Evolutionary conservation across 2,329 filamentous ascomycete species (phyloP).

Genomic region (Samsoniella hepiali): DNA sequence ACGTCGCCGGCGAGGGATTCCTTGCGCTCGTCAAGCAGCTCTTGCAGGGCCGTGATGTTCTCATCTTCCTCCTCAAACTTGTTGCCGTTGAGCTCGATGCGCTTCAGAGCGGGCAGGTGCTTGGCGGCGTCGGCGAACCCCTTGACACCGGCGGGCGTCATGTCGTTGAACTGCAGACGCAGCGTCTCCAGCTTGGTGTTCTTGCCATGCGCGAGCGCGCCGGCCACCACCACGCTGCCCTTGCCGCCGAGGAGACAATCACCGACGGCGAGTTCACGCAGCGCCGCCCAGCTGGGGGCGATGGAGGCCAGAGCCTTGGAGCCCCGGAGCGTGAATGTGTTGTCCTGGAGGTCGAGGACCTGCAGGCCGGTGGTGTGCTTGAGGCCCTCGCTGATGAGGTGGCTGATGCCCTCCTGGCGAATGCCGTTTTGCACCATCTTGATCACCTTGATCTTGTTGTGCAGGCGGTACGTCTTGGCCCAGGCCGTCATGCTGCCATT

Average conservation of each 20-base stretch:
- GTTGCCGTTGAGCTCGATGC: conserved; percentile 94
- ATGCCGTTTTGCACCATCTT: conserved; percentile 99
- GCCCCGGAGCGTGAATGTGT: conserved; percentile 85
- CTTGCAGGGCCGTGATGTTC: conserved; percentile 63
- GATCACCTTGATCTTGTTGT: conserved; percentile 76
- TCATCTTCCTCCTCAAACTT: conserved; percentile 86
- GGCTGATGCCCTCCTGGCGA: conserved; percentile 83
- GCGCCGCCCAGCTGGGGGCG: conserved; percentile 67
- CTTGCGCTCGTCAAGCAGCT: conserved; percentile 73
- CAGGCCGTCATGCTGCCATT: conserved; percentile 95
- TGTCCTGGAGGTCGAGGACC: conserved; percentile 90
- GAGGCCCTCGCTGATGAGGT: conserved; percentile 76
- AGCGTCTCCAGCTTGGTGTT: conserved; percentile 79
- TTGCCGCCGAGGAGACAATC: conserved; percentile 81
- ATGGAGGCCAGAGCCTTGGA: conserved; percentile 75
- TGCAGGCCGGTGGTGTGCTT: conserved; percentile 65
- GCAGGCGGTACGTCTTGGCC: conserved; percentile 81
- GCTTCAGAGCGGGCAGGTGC: conserved; percentile 70
- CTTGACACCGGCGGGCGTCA: conserved; percentile 72
- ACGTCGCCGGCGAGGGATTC: conserved; percentile 65
- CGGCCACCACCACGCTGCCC: conserved; percentile 70
- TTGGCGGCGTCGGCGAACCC: conserved; percentile 66
- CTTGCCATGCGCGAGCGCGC: conserved; percentile 68
- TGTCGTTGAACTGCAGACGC: conserved; percentile 91
- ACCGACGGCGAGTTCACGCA: conserved; percentile 82